Percentiles rank a stretch among this genome's conserved stretches.
Conservation (phyloP, 179 eudicot genomes). For the Nepenthes alata region DNA sequence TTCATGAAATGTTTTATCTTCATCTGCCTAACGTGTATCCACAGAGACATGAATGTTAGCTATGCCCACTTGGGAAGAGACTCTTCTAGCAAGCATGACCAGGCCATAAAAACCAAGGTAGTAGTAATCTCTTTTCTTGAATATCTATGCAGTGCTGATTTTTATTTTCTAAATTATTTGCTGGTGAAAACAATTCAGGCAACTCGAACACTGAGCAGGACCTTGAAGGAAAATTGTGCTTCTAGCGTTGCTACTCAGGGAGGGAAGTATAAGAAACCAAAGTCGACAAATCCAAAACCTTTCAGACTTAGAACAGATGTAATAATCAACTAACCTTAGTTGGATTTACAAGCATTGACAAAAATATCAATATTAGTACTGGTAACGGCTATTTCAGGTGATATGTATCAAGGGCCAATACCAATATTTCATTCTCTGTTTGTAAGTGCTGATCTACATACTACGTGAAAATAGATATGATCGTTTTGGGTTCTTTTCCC, state of each 20-base stretch:
- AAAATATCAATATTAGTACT: too few species aligned
- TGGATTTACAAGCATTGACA: not conserved
- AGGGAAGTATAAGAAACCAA: constrained; percentile 54
- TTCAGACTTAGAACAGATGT: constrained; percentile 94
- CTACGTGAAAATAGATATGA: not conserved
- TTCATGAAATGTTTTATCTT: not conserved
- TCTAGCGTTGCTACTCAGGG: constrained; percentile 25
- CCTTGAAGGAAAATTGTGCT: constrained; percentile 30
- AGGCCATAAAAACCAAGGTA: constrained; percentile 23
- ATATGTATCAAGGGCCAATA: not conserved
- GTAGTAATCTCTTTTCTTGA: constrained; percentile 5
- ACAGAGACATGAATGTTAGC: constrained; percentile 15
- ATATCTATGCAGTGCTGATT: not conserved
- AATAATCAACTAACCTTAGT: constrained; percentile 13
- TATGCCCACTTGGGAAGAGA: constrained; percentile 6
- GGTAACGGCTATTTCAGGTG: too few species aligned
- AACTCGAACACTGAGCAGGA: constrained; percentile 20
- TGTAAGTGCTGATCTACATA: too few species aligned
- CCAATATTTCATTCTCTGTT: not conserved
- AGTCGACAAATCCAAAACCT: constrained; percentile 73
- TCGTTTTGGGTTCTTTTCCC: constrained; percentile 6
- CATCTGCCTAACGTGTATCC: not conserved
- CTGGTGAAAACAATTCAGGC: constrained; percentile 13
- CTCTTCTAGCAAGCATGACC: constrained; percentile 7
- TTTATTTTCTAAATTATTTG: not conserved